Conservation (phyloP, 768 basidiomycete species). For the Pulveroboletus sp. region DNA sequence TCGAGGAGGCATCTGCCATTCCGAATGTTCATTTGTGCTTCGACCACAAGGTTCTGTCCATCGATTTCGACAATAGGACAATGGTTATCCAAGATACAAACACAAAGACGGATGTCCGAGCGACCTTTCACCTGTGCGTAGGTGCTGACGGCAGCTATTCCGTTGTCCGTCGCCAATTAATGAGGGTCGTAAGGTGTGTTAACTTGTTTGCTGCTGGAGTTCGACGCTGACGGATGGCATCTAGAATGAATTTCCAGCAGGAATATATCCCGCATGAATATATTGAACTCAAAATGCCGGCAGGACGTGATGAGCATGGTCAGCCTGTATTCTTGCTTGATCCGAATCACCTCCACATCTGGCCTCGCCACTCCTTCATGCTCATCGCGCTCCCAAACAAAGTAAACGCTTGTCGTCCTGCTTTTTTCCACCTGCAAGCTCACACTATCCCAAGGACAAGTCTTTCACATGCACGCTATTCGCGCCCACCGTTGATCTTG, state of each 20-base stretch:
- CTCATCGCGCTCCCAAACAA: conserved; percentile 97
- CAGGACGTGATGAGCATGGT: conserved; percentile 58
- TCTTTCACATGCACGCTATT: conserved; percentile 97
- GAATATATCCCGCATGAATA: conserved; percentile 96
- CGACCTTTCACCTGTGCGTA: conserved; percentile 73
- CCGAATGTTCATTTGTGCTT: conserved; percentile 69
- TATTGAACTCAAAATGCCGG: conserved; percentile 92
- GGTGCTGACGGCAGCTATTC: conserved; percentile 96
- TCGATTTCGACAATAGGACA: conserved; percentile 67
- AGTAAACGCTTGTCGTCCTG: conserved; percentile 43
- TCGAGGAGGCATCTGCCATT: conserved; percentile 64
- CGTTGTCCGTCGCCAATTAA: conserved; percentile 86
- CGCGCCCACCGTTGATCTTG: conserved; percentile 74
- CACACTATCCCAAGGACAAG: conserved; percentile 62
- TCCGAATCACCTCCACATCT: conserved; percentile 96
- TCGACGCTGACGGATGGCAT: conserved; percentile 18
- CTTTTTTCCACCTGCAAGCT: conserved; percentile 25
- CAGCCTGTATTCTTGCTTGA: conserved; percentile 76
- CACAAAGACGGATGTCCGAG: conserved; percentile 39
- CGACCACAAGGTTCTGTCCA: conserved; percentile 69
- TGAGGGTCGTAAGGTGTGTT: conserved; percentile 84
- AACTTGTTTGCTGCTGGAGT: conserved; percentile 8
- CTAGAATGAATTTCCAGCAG: conserved; percentile 92
- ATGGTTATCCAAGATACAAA: conserved; percentile 48
- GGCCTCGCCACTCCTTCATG: conserved; percentile 99